Evolutionary conservation across 768 basidiomycete species (phyloP), one percentile per base, ranked within the genome.

Genomic region (Boletus sensibilis): DNA sequence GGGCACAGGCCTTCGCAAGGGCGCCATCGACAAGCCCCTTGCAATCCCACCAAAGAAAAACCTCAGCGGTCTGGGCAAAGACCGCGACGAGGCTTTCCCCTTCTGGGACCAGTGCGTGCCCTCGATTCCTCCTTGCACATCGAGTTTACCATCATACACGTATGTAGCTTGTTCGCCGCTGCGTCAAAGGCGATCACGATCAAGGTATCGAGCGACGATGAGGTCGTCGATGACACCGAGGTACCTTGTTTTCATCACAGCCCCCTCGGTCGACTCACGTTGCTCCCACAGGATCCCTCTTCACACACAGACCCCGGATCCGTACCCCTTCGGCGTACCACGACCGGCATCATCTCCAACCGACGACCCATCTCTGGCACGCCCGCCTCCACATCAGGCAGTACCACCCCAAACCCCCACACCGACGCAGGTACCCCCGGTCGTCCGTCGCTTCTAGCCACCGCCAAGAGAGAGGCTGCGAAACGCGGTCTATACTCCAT

Each of bases 91-190:
- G 64, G 92, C 93, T 0, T 94, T 94, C 68, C 94, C 94, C 49
- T 98, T 98, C 81, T 98, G 94, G 94, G 94, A 98, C 70, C 93
- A 97, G 94, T 96, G 64, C 72, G 91, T 81, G 16, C 49, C 27
- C 18, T n/a, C 11, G 8, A 5, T 1, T 33, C 40, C 4, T 33
- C 37, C 16, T n/a, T 35, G 3, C 9, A 34, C 46, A 27, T 48
- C 34, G 40, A 13, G 16, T 35, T 48, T 46, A 59, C 38, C 50
- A 21, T 33, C 50, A 50, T 25, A 16, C 53, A 6, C n/a, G 9
- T n/a, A n/a, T n/a, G n/a, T 21, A 72, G 72, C 47, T 72, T 96
- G 51, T 97, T 91, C 71, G 75, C 87, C 1, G 85, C 87, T 14
- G 92, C 94, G 20, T 87, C 94, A 0, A 87, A 87, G 59, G 83